These are phyloP conservation scores for Sphaerulina vaccinii DNA, from an alignment of 2,329 filamentous ascomycete species.

Conservation along the genomic window DNA sequence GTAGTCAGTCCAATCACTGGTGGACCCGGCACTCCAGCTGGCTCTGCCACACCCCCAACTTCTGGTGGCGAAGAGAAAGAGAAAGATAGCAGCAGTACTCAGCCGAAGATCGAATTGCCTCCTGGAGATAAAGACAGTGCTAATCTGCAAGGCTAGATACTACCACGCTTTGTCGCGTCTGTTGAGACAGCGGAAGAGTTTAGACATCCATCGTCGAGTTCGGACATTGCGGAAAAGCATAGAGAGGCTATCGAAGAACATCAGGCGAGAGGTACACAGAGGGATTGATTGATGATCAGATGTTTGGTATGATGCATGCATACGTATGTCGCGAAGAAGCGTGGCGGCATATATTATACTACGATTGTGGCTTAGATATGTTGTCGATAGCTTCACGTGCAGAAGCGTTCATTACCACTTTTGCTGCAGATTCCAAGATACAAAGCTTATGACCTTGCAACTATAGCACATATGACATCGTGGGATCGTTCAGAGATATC, in stretches of 20 bases:
- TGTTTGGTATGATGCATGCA: too few relatives aligned
- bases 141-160: conserved; percentile 7
- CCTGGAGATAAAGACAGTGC: not conserved
- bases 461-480: too few relatives aligned
- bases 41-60: conserved; percentile 16
- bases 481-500: too few relatives aligned
- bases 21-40: conserved; percentile 28
- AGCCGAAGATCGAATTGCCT: conserved; percentile 9
- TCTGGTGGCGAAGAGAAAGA: conserved; percentile 12
- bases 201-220: conserved; percentile 1
- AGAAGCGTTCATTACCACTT: too few relatives aligned
- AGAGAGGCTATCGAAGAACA: not conserved
- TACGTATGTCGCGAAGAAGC: too few relatives aligned
- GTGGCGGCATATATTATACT: too few relatives aligned
- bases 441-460: too few relatives aligned
- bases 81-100: not conserved
- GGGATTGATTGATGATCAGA: conserved; percentile 2
- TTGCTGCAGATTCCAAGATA: too few relatives aligned
- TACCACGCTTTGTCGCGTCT: conserved; percentile 1
- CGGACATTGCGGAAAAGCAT: conserved; percentile 4
- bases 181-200: conserved; percentile 4
- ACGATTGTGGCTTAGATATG: too few relatives aligned
- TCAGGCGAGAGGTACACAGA: not conserved
- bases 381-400: too few relatives aligned
- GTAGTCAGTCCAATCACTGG: conserved; percentile 42